Conservation (phyloP, 805 yeast species). For the Jamesozyma hellenica region DNA sequence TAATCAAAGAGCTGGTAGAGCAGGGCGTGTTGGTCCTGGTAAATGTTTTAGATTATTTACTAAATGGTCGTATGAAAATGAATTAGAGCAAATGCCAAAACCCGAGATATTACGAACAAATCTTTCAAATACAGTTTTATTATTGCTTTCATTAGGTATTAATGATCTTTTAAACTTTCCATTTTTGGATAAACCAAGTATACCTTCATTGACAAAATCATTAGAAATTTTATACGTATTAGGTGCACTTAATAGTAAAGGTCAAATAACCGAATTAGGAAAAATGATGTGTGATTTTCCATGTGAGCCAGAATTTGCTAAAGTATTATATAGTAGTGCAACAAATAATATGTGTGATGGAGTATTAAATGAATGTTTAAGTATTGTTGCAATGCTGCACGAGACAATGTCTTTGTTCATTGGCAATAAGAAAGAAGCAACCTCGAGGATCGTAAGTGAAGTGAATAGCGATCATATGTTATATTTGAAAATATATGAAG, state of each 20-base stretch:
- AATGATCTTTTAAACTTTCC: constrained; percentile 75
- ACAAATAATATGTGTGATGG: constrained; percentile 41
- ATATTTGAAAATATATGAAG: constrained; percentile 61
- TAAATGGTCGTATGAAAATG: constrained; percentile 56
- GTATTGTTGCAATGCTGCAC: constrained; percentile 74
- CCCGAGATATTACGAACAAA: constrained; percentile 91
- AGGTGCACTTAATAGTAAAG: constrained; percentile 76
- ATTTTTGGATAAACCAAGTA: constrained; percentile 82
- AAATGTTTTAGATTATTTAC: constrained; percentile 86
- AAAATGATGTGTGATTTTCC: constrained; percentile 86
- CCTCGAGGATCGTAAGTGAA: constrained; percentile 37
- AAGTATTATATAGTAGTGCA: constrained; percentile 56
- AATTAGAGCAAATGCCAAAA: constrained; percentile 65
- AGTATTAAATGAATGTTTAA: constrained; percentile 49
- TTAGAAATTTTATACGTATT: constrained; percentile 74
- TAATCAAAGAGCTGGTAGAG: constrained; percentile 94
- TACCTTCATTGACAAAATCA: constrained; percentile 61
- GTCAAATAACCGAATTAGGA: constrained; percentile 69
- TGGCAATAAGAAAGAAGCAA: constrained; percentile 17
- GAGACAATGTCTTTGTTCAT: constrained; percentile 47
- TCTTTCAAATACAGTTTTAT: constrained; percentile 61
- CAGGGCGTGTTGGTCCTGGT: constrained; percentile 96
- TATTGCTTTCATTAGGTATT: constrained; percentile 75
- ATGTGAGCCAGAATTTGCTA: constrained; percentile 81
- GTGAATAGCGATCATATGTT: constrained; percentile 67